Percentiles rank a stretch among this genome's conserved stretches.
phyloP scores from a whole-genome alignment of 2,329 filamentous ascomycete genomes.

The Verticillium alfalfae region DNA sequence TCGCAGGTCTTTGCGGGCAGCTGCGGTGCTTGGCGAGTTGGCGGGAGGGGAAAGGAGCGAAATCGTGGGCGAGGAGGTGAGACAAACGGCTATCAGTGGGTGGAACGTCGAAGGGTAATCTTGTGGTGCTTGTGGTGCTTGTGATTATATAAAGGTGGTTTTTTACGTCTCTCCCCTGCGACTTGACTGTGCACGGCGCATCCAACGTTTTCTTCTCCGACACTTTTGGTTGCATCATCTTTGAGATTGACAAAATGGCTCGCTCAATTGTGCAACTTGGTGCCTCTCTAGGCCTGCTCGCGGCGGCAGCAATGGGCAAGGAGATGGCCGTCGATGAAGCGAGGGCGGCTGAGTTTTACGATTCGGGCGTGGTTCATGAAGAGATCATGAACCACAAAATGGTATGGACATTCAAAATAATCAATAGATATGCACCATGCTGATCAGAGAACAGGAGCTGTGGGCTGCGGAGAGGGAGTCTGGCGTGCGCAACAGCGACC shows the following conservation, averaged over 20 bases:
- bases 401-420: neutral
- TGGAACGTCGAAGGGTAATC: too few relatives aligned
- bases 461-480: neutral
- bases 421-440: neutral
- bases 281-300: neutral
- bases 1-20: neutral
- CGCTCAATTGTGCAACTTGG: neutral
- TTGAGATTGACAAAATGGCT: neutral
- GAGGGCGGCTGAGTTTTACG: slow-evolving; percentile 10
- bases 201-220: neutral
- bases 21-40: neutral
- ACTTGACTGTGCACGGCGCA: neutral
- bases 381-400: slow-evolving; percentile 8
- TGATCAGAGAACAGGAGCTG: neutral
- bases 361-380: slow-evolving; percentile 11
- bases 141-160: too few relatives aligned
- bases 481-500: slow-evolving; percentile 19
- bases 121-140: too few relatives aligned
- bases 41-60: neutral
- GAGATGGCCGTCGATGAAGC: slow-evolving; percentile 11
- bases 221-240: neutral
- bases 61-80: neutral
- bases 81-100: neutral
- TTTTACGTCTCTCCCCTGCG: neutral
- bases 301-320: slow-evolving; percentile 3